Evolutionary conservation across 2,329 filamentous ascomycete species (phyloP), one percentile per base, ranked within the genome.

Genomic region (Trichoderma guizhouense): DNA sequence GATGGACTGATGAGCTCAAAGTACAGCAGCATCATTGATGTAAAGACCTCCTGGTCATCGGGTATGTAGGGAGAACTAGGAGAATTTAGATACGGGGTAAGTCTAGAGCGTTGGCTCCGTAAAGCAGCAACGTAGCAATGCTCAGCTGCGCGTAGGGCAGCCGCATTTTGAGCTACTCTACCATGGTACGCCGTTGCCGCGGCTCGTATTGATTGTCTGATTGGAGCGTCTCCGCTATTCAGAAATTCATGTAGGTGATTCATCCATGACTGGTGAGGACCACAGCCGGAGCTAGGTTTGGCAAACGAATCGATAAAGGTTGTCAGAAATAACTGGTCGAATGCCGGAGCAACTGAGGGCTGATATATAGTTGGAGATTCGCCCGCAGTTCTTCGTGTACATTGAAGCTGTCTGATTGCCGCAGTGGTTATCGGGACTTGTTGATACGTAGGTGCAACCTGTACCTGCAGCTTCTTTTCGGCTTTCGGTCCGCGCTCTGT

Each of bases 1-100:
- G 55, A 69, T n/a, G 66, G 66, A 15, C 26, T 47, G 12, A 69
- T 61, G 26, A 61, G 66, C 14, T 69, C 66, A 36, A 69, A 69
- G 24, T 69, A 69, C 11, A 69, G 43, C 14, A 69, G 24, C 55
- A 69, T 69, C 66, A 69, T 69, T 26, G 66, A 69, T 0, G 66
- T 51, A 28, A 69, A 60, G 3, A 69, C 47, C 28, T 69, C 66
- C 24, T 69, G 34, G 18, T 69, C 66, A 60, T 53, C 26, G n/a
- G 66, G 66, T 6, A 43, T 24, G 26, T 60, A 60, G 6, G 8
- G 36, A 15, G 34, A 26, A 47, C 15, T 26, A 6, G 34, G 8
- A n/a, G 28, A 18, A 21, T 28, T 43, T 36, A 69, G 14, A 12
- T 60, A 47, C 26, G 53, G 66, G 5, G 53, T 26, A 12, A 69